Percentiles rank a stretch among this genome's conserved stretches.
These are phyloP conservation scores for Poa annua DNA, from an alignment of 176 grass and related monocot species.

Conservation along the genomic window DNA sequence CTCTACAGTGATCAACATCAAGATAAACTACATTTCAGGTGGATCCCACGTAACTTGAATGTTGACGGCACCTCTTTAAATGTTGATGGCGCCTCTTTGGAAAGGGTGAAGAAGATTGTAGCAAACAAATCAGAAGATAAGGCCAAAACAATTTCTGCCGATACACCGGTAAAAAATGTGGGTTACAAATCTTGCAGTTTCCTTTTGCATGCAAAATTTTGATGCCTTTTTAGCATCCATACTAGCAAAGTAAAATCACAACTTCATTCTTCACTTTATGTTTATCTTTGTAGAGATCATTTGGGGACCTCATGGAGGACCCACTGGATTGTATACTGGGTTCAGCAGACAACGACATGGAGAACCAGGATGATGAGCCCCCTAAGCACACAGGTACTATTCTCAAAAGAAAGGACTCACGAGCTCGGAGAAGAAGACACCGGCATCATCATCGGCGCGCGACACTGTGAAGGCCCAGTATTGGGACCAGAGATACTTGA, in stretches of 20 bases:
- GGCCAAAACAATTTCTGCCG: slow-evolving; percentile 34
- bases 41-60: slow-evolving; percentile 60
- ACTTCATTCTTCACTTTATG: not conserved
- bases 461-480: not conserved
- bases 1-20: slow-evolving; percentile 74
- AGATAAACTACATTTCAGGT: slow-evolving; percentile 64
- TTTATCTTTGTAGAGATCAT: slow-evolving; percentile 38
- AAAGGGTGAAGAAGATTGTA: slow-evolving; percentile 48
- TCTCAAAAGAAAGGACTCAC: not conserved
- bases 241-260: not conserved
- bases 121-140: slow-evolving; percentile 14
- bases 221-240: not conserved
- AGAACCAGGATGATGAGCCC: slow-evolving; percentile 29
- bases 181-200: slow-evolving; percentile 32
- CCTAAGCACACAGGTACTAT: slow-evolving; percentile 20
- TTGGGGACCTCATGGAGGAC: slow-evolving; percentile 62
- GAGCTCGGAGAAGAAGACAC: slow-evolving; percentile 13
- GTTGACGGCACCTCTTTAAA: slow-evolving; percentile 46
- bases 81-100: slow-evolving; percentile 41
- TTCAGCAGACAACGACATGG: slow-evolving; percentile 42
- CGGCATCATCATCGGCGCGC: slow-evolving; percentile 1
- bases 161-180: slow-evolving; percentile 35
- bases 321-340: slow-evolving; percentile 70
- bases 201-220: not conserved
- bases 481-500: not conserved